Conservation (phyloP, 495 filamentous ascomycete species). For the Neurospora sp. region DNA sequence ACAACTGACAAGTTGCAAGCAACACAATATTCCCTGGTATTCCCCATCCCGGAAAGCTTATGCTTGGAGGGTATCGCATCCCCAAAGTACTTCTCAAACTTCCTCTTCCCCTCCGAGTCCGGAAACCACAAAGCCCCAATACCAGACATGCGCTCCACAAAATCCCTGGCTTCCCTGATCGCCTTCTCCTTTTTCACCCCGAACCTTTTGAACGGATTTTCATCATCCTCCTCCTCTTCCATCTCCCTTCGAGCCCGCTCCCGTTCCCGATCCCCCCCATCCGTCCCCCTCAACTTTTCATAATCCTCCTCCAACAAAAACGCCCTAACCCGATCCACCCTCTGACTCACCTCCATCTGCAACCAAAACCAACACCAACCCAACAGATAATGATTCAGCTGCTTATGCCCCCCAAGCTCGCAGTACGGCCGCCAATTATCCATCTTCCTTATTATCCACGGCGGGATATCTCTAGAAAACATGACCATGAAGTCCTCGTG, state of each 20-base stretch:
- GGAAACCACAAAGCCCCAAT: slow-evolving; percentile 20
- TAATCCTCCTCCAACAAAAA: neutral
- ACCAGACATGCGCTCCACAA: slow-evolving; percentile 22
- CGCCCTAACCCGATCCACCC: slow-evolving; percentile 1
- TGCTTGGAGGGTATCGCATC: slow-evolving; percentile 9
- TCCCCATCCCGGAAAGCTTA: slow-evolving; percentile 3
- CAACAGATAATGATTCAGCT: neutral
- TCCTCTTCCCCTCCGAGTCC: slow-evolving; percentile 13
- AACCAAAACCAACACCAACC: neutral
- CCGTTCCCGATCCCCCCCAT: neutral
- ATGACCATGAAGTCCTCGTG: neutral
- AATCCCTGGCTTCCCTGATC: slow-evolving; percentile 10
- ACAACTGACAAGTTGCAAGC: slow-evolving; percentile 37
- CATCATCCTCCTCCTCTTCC: neutral
- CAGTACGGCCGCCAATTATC: neutral
- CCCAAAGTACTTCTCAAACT: slow-evolving; percentile 20
- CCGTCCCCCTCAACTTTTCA: neutral
- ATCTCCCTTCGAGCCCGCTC: neutral
- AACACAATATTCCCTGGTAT: slow-evolving; percentile 18
- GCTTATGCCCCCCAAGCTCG: neutral
- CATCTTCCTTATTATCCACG: neutral
- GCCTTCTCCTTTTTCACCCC: neutral
- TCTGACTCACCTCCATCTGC: neutral
- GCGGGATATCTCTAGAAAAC: neutral
- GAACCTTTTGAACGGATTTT: slow-evolving; percentile 13